These are phyloP conservation scores for Entophlyctis helioformis DNA, from an alignment of 192 early-diverging fungal genomes.

Conservation along the genomic window DNA sequence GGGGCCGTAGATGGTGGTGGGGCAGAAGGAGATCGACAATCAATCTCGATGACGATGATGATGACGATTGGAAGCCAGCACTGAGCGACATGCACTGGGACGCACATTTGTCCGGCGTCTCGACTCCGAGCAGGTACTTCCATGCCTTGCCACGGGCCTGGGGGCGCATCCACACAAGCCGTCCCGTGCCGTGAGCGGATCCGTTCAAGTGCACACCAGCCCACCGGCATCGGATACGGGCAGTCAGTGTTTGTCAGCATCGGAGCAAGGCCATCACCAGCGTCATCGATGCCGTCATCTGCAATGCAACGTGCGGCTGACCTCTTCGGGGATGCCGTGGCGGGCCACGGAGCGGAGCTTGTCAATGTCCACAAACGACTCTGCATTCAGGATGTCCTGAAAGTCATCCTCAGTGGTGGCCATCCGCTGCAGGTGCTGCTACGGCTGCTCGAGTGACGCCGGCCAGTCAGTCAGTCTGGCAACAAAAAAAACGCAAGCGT, in stretches of 20 bases:
- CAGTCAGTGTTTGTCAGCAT: slow-evolving; percentile 24
- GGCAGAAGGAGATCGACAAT: no score
- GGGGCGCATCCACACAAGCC: not conserved
- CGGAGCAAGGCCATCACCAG: no score
- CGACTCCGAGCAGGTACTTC: slow-evolving; percentile 76
- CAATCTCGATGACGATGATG: no score
- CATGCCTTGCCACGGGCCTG: slow-evolving; percentile 57
- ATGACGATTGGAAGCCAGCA: slow-evolving; percentile 2
- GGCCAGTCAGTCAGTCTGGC: no score
- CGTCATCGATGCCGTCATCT: no score
- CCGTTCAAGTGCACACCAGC: not conserved
- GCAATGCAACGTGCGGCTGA: no score
- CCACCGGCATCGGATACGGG: not conserved
- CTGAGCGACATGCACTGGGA: slow-evolving; percentile 3
- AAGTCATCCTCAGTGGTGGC: slow-evolving; percentile 37
- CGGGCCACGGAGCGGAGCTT: slow-evolving; percentile 59
- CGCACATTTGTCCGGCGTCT: slow-evolving; percentile 66
- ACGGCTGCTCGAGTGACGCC: no score
- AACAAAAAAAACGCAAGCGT: no score
- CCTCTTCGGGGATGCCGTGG: slow-evolving; percentile 71
- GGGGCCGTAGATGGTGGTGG: no score
- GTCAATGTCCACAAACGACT: slow-evolving; percentile 73
- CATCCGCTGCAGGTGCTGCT: no score
- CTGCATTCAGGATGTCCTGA: slow-evolving; percentile 63
- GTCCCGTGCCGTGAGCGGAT: no score